Conservation (phyloP, 2,329 filamentous ascomycete species). For the Coniochaeta sp. region DNA sequence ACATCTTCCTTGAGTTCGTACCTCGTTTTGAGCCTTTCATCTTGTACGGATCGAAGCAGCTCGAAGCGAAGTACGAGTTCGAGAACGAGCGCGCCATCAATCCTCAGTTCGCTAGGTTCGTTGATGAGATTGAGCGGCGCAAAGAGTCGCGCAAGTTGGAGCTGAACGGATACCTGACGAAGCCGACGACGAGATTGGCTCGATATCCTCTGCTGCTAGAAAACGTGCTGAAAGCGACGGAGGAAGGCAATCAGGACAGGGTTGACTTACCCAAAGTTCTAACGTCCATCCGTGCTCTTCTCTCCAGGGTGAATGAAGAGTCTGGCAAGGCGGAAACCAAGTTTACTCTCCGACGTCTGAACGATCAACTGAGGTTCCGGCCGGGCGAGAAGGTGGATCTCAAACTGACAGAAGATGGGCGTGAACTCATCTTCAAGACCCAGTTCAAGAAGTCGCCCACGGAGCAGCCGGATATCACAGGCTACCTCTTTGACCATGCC, state of each 20-base stretch:
- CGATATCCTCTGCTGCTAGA: constrained; percentile 90
- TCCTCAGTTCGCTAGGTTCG: constrained; percentile 77
- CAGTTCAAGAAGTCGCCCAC: constrained; percentile 87
- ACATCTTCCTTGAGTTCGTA: constrained; percentile 89
- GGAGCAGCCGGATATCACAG: constrained; percentile 83
- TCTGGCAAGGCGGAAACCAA: constrained; percentile 97
- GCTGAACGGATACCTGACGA: constrained; percentile 94
- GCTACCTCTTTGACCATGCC: constrained; percentile 94
- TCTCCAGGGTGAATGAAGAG: constrained; percentile 85
- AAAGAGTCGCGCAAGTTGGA: constrained; percentile 97
- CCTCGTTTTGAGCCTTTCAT: constrained; percentile 95
- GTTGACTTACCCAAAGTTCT: constrained; percentile 89
- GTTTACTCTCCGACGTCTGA: constrained; percentile 88
- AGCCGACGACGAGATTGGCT: constrained; percentile 90
- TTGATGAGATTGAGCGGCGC: constrained; percentile 90
- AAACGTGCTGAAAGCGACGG: constrained; percentile 85
- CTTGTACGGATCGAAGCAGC: constrained; percentile 87
- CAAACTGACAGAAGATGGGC: constrained; percentile 86
- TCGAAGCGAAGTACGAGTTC: constrained; percentile 97
- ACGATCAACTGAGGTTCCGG: constrained; percentile 85
- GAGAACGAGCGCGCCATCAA: constrained; percentile 92
- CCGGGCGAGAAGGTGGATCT: constrained; percentile 88
- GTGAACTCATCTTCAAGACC: constrained; percentile 91
- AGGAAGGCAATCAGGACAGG: constrained; percentile 82
- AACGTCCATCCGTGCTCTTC: constrained; percentile 75